Base-by-base conservation (phyloP, 129 eudicot genomes). In the Sambucus nigra region DNA sequence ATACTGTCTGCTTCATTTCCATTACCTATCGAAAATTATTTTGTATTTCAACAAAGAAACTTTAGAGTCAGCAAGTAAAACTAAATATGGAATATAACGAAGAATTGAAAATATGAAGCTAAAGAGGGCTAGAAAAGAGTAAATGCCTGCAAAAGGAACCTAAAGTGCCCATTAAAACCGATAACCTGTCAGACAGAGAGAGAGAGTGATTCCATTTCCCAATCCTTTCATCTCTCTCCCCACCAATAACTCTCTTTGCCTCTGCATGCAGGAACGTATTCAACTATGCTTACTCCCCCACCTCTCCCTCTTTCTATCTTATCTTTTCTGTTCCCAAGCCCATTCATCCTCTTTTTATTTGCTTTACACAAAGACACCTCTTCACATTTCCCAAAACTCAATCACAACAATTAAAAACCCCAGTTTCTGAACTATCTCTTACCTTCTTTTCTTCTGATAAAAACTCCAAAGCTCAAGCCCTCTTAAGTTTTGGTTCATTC, bases 301-400 rank as follows among this genome's bases (percentile, higher is more conserved):
- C 20, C 19, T 42, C 19, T 42, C 18, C 20, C 51, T 66, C 67
- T 73, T 73, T 45, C 68, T 65, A 72, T 71, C 80, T 78, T 72
- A 79, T 78, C 83, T 79, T 87, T 73, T 83, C 82, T 83, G 94
- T 83, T 79, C 81, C 87, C 78, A 40, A 73, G 94, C 88, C 94
- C 94, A 84, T 84, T 80, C 42, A 35, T 35, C 13, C 8, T 7
- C 9, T 35, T 15, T 7, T 15, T 35, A 12, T 35, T 9, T 31
- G 5, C 9, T 15, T 35, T 15, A 7, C 42, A 7, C 9, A 3
- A 35, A 7, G 13, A 15, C 38, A 3, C 38, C 13, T 35, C 86
- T 68, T 58, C 39, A 39, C 59, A 42, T 42, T 8, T 61, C 16
- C 28, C 55, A 22, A 35, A 29, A 23, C 53, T 22, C 69, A 62